phyloP scores from a whole-genome alignment of 179 eudicot species.

The Pouteria campechiana region DNA sequence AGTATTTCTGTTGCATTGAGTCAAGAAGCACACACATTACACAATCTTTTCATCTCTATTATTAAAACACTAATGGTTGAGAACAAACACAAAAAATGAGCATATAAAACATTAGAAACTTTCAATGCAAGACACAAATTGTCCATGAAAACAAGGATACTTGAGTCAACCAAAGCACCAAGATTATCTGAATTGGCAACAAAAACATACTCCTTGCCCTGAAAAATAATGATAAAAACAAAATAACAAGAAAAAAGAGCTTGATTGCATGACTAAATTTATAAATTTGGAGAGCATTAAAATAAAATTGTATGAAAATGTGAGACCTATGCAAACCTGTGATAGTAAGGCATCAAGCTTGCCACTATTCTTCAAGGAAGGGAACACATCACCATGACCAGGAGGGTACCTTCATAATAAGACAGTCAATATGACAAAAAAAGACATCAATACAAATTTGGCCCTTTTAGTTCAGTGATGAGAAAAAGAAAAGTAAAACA shows the following conservation, averaged over 20 bases:
- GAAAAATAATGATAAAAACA: slow-evolving; percentile 7
- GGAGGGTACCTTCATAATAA: slow-evolving; percentile 83
- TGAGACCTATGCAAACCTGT: slow-evolving; percentile 76
- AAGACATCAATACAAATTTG: slow-evolving; percentile 3
- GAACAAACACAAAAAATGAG: not conserved
- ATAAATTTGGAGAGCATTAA: not conserved
- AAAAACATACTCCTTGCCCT: slow-evolving; percentile 98
- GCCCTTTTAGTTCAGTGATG: not conserved
- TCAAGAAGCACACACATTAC: slow-evolving; percentile 31
- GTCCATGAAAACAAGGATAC: slow-evolving; percentile 70
- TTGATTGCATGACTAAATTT: not conserved
- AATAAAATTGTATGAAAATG: no score
- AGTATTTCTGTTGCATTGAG: slow-evolving; percentile 58
- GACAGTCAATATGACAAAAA: slow-evolving; percentile 3
- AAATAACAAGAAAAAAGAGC: not conserved
- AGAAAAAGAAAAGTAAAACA: not conserved
- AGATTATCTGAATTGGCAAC: slow-evolving; percentile 95
- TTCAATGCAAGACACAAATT: slow-evolving; percentile 6
- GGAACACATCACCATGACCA: slow-evolving; percentile 98
- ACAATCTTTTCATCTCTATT: not conserved
- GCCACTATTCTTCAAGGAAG: slow-evolving; percentile 92
- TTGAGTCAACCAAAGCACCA: slow-evolving; percentile 95
- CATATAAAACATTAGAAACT: not conserved
- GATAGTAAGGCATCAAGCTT: slow-evolving; percentile 83
- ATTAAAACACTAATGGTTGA: not conserved